These are phyloP conservation scores for Cucumis cinereus DNA, from an alignment of 306 rosid species.

Conservation along the genomic window DNA sequence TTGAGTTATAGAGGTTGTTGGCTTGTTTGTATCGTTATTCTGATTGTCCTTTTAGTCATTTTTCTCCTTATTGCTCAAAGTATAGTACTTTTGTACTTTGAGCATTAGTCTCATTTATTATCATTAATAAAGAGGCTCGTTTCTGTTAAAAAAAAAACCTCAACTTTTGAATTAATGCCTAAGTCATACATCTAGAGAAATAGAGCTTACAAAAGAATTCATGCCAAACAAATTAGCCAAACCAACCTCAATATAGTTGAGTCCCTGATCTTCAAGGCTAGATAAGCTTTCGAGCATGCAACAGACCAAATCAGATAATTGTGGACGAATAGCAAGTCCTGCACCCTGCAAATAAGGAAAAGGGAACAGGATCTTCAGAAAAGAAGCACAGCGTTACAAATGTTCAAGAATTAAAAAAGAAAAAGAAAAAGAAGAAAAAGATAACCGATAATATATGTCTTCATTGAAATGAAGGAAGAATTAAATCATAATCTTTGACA, in stretches of 20 bases:
- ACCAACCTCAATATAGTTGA: constrained; percentile 84
- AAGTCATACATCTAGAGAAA: neutral
- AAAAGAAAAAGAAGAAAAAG: neutral
- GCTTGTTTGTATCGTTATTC: no score
- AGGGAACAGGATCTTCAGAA: neutral
- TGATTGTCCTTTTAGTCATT: no score
- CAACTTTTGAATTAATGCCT: neutral
- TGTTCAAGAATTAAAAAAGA: neutral
- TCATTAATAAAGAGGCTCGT: no score
- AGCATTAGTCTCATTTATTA: no score
- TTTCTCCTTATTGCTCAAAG: no score
- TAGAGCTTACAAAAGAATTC: neutral
- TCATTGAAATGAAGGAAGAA: neutral
- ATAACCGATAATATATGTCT: neutral
- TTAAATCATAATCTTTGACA: neutral
- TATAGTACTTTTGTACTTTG: no score
- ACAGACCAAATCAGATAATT: constrained; percentile 79
- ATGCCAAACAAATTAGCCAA: constrained; percentile 9
- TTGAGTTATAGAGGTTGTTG: no score
- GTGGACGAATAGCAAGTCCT: constrained; percentile 75
- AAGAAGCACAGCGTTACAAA: neutral
- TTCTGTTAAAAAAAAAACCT: neutral
- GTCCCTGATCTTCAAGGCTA: constrained; percentile 91
- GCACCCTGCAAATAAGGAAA: constrained; percentile 56
- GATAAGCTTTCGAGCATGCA: constrained; percentile 98